Conservation (phyloP, 2,329 filamentous ascomycete species). For the Didymella exigua region DNA sequence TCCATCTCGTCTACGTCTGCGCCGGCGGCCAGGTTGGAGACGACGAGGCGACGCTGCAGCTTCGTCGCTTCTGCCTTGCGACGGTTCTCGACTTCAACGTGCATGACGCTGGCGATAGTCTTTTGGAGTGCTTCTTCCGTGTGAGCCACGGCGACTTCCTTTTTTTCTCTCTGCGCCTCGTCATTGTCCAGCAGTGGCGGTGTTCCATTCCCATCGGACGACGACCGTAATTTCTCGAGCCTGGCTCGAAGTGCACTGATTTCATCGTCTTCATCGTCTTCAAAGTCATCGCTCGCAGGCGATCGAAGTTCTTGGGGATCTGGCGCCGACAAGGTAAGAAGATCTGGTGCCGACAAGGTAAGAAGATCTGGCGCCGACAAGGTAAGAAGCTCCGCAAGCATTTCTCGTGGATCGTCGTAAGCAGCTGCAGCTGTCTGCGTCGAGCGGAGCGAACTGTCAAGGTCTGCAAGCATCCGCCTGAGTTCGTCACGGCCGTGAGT, state of each 20-base stretch:
- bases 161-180: conserved; percentile 15
- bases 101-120: conserved; percentile 15
- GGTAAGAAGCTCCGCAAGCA: conserved; percentile 13
- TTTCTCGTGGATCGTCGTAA: conserved; percentile 6
- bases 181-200: conserved; percentile 3
- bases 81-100: conserved; percentile 17
- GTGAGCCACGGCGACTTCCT: conserved; percentile 12
- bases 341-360: conserved; percentile 2
- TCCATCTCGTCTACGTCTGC: conserved; percentile 25
- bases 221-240: background rate
- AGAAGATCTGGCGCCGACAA: background rate
- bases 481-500: background rate
- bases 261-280: conserved; percentile 3
- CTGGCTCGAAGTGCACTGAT: conserved; percentile 3
- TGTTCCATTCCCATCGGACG: background rate
- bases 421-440: background rate
- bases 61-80: conserved; percentile 16
- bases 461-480: conserved; percentile 14
- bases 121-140: conserved; percentile 16
- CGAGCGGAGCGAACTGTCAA: background rate
- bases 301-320: background rate
- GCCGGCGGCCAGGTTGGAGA: conserved; percentile 37
- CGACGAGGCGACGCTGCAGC: conserved; percentile 23
- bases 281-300: background rate
- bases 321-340: background rate